Conservation (phyloP, 192 early-diverging fungal species). For the Neocallimastix lanati region DNA sequence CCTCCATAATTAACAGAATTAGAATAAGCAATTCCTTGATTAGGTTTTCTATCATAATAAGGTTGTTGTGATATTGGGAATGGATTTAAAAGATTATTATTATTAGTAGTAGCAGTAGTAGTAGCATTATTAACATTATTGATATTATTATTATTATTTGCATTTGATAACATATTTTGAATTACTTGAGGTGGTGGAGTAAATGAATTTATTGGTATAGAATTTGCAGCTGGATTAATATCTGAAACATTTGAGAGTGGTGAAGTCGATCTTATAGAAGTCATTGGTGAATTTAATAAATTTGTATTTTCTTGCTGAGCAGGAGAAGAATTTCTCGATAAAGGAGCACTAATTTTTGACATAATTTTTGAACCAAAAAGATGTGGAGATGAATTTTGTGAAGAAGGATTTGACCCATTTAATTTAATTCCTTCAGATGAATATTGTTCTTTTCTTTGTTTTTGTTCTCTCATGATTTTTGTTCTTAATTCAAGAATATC, state of each 20-base stretch:
- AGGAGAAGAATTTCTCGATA: background rate
- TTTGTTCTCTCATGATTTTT: constrained; percentile 85
- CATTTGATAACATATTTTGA: background rate
- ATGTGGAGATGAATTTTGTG: background rate
- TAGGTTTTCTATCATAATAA: background rate
- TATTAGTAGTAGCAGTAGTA: background rate
- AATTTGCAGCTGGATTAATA: background rate
- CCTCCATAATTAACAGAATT: background rate
- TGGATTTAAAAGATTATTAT: background rate
- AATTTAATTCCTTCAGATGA: constrained; percentile 1
- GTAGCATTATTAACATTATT: no score
- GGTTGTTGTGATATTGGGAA: background rate
- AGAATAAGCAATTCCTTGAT: background rate
- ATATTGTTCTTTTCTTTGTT: constrained; percentile 78
- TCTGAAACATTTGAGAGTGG: background rate
- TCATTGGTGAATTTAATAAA: no score
- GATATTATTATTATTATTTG: background rate
- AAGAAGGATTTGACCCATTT: background rate
- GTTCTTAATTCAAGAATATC: constrained; percentile 86
- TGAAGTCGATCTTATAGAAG: background rate
- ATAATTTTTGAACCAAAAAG: background rate
- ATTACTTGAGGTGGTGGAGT: background rate
- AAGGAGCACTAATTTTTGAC: background rate
- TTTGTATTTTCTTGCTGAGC: background rate
- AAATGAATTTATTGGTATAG: background rate